Percentiles rank a stretch among this genome's conserved stretches.
Conservation (phyloP, 345 rosid species). For the Salix purpurea region DNA sequence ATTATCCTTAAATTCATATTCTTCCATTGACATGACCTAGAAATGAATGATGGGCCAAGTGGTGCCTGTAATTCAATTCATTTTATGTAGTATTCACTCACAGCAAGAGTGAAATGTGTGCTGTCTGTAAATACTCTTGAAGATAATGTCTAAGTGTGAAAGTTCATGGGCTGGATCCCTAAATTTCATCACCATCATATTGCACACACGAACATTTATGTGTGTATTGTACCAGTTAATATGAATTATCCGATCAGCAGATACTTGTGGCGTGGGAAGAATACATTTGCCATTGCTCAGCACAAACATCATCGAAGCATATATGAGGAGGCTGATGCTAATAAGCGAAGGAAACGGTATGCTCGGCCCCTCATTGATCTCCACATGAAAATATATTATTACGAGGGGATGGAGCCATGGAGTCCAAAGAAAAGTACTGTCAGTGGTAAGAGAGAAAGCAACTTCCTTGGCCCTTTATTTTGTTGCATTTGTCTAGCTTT, state of each 20-base stretch:
- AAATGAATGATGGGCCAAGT: background rate
- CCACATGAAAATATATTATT: conserved; percentile 88
- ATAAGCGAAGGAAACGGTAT: conserved; percentile 86
- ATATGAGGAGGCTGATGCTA: conserved; percentile 97
- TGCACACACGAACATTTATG: background rate
- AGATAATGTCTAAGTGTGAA: background rate
- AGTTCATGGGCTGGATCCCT: background rate
- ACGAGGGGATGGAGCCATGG: conserved; percentile 94
- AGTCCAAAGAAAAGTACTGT: conserved; percentile 58
- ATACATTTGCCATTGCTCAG: conserved; percentile 88
- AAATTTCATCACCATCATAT: background rate
- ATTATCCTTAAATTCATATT: background rate
- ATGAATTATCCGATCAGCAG: conserved; percentile 31
- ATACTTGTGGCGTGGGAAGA: conserved; percentile 87
- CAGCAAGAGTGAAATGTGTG: background rate
- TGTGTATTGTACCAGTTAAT: background rate
- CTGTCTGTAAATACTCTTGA: background rate
- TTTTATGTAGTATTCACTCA: background rate
- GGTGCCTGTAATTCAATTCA: no score
- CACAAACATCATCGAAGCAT: conserved; percentile 83
- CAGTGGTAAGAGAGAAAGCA: conserved; percentile 52
- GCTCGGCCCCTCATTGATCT: conserved; percentile 93
- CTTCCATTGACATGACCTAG: background rate
- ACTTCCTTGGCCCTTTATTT: background rate
- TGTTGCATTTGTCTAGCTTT: background rate